Base-by-base conservation (phyloP, 805 yeast genomes). In the Lachancea nothofagi region DNA sequence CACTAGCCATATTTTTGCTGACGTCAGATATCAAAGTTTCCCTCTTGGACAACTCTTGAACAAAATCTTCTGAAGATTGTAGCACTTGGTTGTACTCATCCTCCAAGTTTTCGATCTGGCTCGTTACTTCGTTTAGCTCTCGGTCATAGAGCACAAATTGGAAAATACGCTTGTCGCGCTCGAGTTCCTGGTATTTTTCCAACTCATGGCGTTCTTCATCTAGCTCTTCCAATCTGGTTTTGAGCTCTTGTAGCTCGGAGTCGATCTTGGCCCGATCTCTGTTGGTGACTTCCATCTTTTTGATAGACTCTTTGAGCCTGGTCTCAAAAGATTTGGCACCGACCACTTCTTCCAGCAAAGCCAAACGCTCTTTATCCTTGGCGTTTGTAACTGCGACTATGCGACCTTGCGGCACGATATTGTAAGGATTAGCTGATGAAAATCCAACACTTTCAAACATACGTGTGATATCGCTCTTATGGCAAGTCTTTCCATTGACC, bases 401-500 rank as follows among this genome's bases (percentile, higher is more conserved):
- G 51, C 85, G 72, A 15, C 98, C 98, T 62, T 93, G 98, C 0
- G 98, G 97, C 4, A 93, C 97, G 50, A 93, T 90, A 59, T 90
- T 90, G 61, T 89, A 90, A 1, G 97, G 96, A 48, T 88, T 89
- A 5, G 87, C 78, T 45, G 83, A 73, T 0, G 95, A 83, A 55
- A 93, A 87, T 0, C 98, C 98, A 0, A 96, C 95, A 53, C 85
- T 80, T 59, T 90, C 97, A 26, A 89, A 67, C 46, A 86, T 64
- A 47, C 84, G 83, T 77, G 80, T 78, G 12, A 89, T 72, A 55
- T 88, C 97, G 2, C 83, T 70, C 51, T 88, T 75, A 1, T 90
- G 80, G 3, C 90, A 83, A 10, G 85, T 72, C 52, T 77, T 82
- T 33, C 81, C 80, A 59, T 93, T 90, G 32, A 93, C 59, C 5